Base-by-base conservation (phyloP, 352 stramenopile species). In the Phytophthora pseudosyringae region DNA sequence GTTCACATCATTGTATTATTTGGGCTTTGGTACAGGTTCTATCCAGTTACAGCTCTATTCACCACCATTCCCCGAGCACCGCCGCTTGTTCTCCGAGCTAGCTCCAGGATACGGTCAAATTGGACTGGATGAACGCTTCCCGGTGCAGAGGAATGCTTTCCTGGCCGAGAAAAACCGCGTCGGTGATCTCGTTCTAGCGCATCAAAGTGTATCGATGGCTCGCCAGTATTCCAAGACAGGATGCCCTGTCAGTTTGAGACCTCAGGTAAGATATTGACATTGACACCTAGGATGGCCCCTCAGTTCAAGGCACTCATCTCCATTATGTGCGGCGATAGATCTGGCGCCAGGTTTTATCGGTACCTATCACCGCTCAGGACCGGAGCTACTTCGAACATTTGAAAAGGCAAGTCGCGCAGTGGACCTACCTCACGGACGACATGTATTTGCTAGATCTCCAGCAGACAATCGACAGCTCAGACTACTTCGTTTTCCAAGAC, bases 401-500 rank as follows among this genome's bases (percentile, higher is more conserved):
- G 38, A 58, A 76, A 32, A 55, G 58, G 8, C 72, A 85, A 40
- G 75, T 71, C 5, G 31, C 40, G 11, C 47, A 64, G 15, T 84
- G 66, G 70, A 74, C 54, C 5, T 89, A 87, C 47, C 68, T 88
- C 43, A 93, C 82, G 0, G 86, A 93, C 55, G 79, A 87, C 63
- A 90, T 94, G 78, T 93, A 92, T 64, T 62, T 89, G 46, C 73
- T 94, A 15, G 86, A 94, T 44, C 73, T 93, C n/a, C 82, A 93
- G 69, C 83, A 89, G 48, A 79, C 80, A 4, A 79, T 88, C 47
- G 76, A 92, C 73, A 90, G 78, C 55, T 88, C 66, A 33, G 83
- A 94, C 57, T 92, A 93, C 51, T 93, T 94, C 64, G 81, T 91
- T 50, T 94, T 94, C 51, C 78, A 93, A 64, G 86, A 93, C 40